Percentiles rank a stretch among this genome's conserved stretches.
These are phyloP conservation scores for Metschnikowia proteae DNA, from an alignment of 805 yeast species.

Conservation along the genomic window DNA sequence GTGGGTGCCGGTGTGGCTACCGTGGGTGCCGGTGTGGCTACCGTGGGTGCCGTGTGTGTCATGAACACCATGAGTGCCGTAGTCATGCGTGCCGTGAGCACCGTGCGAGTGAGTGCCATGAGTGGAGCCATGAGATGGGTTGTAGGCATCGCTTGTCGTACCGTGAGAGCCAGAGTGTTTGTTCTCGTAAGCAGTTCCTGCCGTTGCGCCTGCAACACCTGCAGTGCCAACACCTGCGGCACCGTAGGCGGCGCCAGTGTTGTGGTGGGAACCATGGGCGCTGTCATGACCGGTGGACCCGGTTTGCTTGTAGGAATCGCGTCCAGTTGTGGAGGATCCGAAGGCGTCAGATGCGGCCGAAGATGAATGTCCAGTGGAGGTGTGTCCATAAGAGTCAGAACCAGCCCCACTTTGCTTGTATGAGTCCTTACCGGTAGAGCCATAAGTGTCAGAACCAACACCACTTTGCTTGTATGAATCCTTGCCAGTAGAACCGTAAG, in stretches of 20 bases:
- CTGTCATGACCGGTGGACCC: neutral
- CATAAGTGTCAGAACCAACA: slow-evolving; percentile 13
- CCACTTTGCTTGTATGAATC: slow-evolving; percentile 16
- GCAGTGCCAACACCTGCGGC: slow-evolving; percentile 16
- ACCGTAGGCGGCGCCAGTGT: slow-evolving; percentile 10
- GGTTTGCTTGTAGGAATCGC: slow-evolving; percentile 6
- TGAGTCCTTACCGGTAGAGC: slow-evolving; percentile 16
- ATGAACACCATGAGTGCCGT: slow-evolving; percentile 1
- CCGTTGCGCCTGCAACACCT: slow-evolving; percentile 12
- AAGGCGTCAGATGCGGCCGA: slow-evolving; percentile 7
- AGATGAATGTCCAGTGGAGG: neutral
- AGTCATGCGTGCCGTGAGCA: neutral
- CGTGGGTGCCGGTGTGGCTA: slow-evolving; percentile 1
- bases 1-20: slow-evolving; percentile 2
- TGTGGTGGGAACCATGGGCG: slow-evolving; percentile 3
- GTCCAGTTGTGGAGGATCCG: slow-evolving; percentile 3
- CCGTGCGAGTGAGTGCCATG: too few species aligned
- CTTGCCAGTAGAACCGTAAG: slow-evolving; percentile 17
- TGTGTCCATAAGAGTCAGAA: slow-evolving; percentile 15
- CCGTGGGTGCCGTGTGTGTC: slow-evolving; percentile 1
- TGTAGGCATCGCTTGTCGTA: neutral
- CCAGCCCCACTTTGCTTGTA: slow-evolving; percentile 12
- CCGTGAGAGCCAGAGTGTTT: slow-evolving; percentile 4
- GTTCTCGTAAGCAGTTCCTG: slow-evolving; percentile 14
- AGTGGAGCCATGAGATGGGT: slow-evolving; percentile 4